phyloP scores from a whole-genome alignment of 2,329 filamentous ascomycete species.

The Coccinonectria pachysandricola region DNA sequence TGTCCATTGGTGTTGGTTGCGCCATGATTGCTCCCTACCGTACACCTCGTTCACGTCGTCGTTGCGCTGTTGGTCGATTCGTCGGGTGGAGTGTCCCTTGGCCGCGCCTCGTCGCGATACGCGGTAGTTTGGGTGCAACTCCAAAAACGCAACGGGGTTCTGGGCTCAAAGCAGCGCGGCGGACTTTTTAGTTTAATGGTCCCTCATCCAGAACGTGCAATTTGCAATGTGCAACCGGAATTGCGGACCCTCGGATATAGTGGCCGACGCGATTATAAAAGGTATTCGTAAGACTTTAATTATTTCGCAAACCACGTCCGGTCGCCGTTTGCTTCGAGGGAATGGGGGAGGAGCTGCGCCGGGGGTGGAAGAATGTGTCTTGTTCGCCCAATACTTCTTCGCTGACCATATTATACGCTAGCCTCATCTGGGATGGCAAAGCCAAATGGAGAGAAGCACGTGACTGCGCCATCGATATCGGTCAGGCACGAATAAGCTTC shows the following conservation, averaged over 20 bases:
- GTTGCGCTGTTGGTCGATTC: constrained; percentile 11
- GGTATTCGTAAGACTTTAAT: constrained; percentile 12
- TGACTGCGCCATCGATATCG: constrained; percentile 21
- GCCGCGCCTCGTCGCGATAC: constrained; percentile 32
- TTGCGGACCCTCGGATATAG: constrained; percentile 15
- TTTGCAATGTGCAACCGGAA: constrained; percentile 13
- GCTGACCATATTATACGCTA: constrained; percentile 19
- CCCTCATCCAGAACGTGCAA: constrained; percentile 24
- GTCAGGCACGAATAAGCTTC: too few relatives aligned
- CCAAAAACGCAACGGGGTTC: too few relatives aligned
- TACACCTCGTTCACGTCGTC: too few relatives aligned
- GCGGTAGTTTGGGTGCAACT: constrained; percentile 31
- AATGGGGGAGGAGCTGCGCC: constrained; percentile 21
- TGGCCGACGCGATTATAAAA: constrained; percentile 12
- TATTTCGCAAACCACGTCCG: too few relatives aligned
- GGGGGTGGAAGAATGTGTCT: constrained; percentile 30
- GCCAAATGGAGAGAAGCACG: constrained; percentile 22
- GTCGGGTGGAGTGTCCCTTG: constrained; percentile 15
- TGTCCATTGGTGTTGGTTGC: constrained; percentile 28
- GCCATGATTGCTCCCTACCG: constrained; percentile 33
- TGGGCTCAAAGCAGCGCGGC: constrained; percentile 26
- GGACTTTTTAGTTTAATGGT: constrained; percentile 18
- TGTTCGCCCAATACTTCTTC: constrained; percentile 24
- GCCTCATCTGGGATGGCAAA: constrained; percentile 17
- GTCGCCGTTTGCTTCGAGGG: constrained; percentile 13